Base-by-base conservation (phyloP, 1,139 yeast species). In the Hansenula anomala region DNA sequence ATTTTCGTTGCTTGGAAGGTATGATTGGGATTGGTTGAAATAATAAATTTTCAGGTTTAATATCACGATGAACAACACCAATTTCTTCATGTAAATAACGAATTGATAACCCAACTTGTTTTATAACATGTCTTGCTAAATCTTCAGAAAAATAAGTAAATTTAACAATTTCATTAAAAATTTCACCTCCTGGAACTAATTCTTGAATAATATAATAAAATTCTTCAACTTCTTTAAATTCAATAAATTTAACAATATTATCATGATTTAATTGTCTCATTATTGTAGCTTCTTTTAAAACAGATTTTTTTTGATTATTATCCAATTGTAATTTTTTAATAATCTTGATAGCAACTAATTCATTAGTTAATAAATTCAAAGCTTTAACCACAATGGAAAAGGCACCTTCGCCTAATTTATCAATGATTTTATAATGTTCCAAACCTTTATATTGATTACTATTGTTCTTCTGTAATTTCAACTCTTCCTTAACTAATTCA, bases 51-150 rank as follows among this genome's bases (percentile, higher is more conserved):
- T 92, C 98, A 0, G 98, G 97, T 59, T 92, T 92, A 51, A 92
- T 83, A 61, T 92, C 98, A 41, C 98, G 73, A 60, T 92, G 98
- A 16, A 89, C 98, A 33, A 92, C 81, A 37, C 96, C 95, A 36
- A 78, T 74, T 40, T 77, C 79, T 46, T 78, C 79, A 63, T 92
- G 98, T 52, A 92, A 67, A 60, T 87, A 86, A 46, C 79, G 74
- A 19, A 92, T 73, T 0, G 97, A 94, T 37, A 80, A 71, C 10
- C 95, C 88, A 36, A 92, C 80, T 59, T 92, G 98, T 33, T 71
- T 64, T 44, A 92, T 86, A 12, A 90, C 83, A 64, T 90, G 97
- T 33, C 95, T 71, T 7, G 95, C 71, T 40, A 92, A 69, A 47
- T 82, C 82, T 59, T 92, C 98, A 33, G 89, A 77, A 58, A 92